Evolutionary conservation across 2,329 filamentous ascomycete genomes (phyloP).

Genomic region (Catunica adiposa): DNA sequence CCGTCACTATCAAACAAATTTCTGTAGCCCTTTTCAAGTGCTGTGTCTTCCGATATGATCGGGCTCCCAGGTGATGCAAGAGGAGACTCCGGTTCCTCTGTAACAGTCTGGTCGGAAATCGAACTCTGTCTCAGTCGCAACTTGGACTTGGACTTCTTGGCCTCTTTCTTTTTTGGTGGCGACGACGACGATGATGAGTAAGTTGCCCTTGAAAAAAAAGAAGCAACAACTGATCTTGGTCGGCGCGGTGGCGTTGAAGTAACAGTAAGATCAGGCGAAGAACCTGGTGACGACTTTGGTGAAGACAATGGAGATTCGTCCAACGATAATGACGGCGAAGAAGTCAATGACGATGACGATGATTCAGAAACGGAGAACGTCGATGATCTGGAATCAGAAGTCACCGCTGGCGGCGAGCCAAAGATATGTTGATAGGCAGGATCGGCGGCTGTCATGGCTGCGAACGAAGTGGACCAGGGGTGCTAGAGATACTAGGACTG

Average conservation of each 20-base stretch:
- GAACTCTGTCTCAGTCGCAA: background rate
- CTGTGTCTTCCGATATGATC: background rate
- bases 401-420: background rate
- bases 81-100: background rate
- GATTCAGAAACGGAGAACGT: background rate
- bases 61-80: background rate
- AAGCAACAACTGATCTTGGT: constrained; percentile 7
- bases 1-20: background rate
- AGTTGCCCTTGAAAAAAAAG: constrained; percentile 9
- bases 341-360: background rate
- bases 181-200: constrained; percentile 2
- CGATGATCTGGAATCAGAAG: background rate
- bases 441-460: constrained; percentile 11
- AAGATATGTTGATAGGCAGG: constrained; percentile 13
- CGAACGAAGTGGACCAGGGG: constrained; percentile 2
- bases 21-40: background rate
- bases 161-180: constrained; percentile 2
- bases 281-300: constrained; percentile 1
- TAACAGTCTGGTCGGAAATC: background rate
- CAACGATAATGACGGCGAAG: constrained; percentile 2
- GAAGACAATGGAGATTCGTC: constrained; percentile 2
- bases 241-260: constrained; percentile 5
- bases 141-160: constrained; percentile 8
- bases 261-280: constrained; percentile 4
- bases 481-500: background rate